These are phyloP conservation scores for Leccinum imitatum DNA, from an alignment of 768 basidiomycete genomes.

Conservation along the genomic window DNA sequence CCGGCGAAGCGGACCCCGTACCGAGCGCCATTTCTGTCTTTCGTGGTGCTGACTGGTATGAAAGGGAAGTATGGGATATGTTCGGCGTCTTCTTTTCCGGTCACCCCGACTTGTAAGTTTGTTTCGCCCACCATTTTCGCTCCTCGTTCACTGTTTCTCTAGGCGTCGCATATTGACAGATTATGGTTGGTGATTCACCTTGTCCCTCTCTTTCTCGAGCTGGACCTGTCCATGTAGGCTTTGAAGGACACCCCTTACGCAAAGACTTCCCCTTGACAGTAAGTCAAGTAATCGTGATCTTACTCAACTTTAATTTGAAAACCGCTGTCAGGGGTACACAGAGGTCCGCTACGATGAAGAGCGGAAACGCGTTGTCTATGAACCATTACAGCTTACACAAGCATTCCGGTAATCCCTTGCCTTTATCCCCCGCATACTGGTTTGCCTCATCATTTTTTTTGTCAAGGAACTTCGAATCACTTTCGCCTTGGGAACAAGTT, in stretches of 20 bases:
- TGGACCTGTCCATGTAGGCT: conserved; percentile 48
- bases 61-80: conserved; percentile 97
- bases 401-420: conserved; percentile 77
- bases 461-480: conserved; percentile 86
- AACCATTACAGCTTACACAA: conserved; percentile 95
- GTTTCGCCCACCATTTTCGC: conserved; percentile 8
- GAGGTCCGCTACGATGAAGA: conserved; percentile 98
- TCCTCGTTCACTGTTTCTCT: conserved; percentile 12
- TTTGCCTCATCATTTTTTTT: conserved; percentile 1
- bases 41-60: conserved; percentile 97
- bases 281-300: conserved; percentile 26
- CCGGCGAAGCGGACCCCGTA: conserved; percentile 88
- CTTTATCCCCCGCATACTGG: no score
- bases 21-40: conserved; percentile 80
- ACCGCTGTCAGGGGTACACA: conserved; percentile 79
- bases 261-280: conserved; percentile 99
- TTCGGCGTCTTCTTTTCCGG: conserved; percentile 95
- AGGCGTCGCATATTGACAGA: conserved; percentile 97
- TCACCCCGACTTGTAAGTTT: conserved; percentile 90
- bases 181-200: conserved; percentile 60
- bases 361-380: conserved; percentile 94
- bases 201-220: not conserved
- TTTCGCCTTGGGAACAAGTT: conserved; percentile 94
- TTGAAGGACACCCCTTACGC: conserved; percentile 95
- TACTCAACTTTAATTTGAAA: not conserved